These are phyloP conservation scores for Triadica sebifera DNA, from an alignment of 345 rosid species.

Conservation along the genomic window DNA sequence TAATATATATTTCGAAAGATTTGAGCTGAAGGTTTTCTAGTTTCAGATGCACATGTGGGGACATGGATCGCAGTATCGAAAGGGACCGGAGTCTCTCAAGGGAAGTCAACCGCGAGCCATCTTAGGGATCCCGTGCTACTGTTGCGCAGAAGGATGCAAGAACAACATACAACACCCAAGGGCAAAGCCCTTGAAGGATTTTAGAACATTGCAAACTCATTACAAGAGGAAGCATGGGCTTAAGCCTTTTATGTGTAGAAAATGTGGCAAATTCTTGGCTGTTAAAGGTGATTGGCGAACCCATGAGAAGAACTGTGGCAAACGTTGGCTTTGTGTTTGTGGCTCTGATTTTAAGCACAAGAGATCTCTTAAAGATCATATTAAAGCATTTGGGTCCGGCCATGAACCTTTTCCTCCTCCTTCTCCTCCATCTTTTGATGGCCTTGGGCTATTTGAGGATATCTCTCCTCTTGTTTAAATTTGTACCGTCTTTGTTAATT, in stretches of 20 bases:
- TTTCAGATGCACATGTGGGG: constrained; percentile 96
- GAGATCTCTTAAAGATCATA: constrained; percentile 84
- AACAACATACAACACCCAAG: constrained; percentile 77
- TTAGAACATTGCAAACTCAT: constrained; percentile 79
- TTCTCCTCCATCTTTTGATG: constrained; percentile 30
- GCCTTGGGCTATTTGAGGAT: constrained; percentile 24
- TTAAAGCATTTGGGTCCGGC: constrained; percentile 66
- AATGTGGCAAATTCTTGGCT: constrained; percentile 74
- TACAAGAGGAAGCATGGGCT: constrained; percentile 83
- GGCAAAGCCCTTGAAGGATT: constrained; percentile 78
- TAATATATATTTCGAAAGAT: no score
- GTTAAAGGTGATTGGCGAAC: constrained; percentile 94
- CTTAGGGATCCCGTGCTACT: constrained; percentile 75
- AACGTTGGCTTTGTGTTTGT: constrained; percentile 86
- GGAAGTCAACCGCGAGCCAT: constrained; percentile 71
- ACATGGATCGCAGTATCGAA: constrained; percentile 79
- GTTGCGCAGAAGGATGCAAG: constrained; percentile 79
- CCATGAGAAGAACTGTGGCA: constrained; percentile 88
- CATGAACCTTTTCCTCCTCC: constrained; percentile 59
- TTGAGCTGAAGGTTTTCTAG: not conserved
- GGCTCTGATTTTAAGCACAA: constrained; percentile 93
- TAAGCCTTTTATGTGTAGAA: constrained; percentile 65
- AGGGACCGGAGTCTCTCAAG: constrained; percentile 70
- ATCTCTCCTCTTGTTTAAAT: constrained; percentile 23
- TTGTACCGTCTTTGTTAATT: no score